phyloP scores from a whole-genome alignment of 306 rosid genomes.

The Canavalia ensiformis region DNA sequence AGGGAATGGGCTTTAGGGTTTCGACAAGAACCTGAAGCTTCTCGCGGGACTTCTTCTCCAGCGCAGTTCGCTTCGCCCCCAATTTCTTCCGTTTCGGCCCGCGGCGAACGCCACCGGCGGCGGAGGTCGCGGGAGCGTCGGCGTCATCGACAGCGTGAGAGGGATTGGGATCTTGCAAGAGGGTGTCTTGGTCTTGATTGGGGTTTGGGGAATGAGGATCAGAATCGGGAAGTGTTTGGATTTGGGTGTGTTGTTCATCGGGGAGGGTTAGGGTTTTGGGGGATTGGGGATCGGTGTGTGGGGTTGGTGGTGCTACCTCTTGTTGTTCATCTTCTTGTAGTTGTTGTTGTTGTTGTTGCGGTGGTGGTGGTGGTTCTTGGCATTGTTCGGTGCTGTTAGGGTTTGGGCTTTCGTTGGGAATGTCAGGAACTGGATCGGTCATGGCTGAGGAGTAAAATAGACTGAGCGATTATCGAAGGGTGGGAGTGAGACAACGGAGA shows the following conservation, averaged over 20 bases:
- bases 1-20: constrained; percentile 77
- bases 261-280: too few species aligned
- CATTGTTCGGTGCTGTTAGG: too few species aligned
- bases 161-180: constrained; percentile 34
- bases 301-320: too few species aligned
- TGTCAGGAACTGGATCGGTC: too few species aligned
- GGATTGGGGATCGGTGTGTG: too few species aligned
- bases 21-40: constrained; percentile 61
- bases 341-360: too few species aligned
- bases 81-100: constrained; percentile 53
- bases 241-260: not conserved
- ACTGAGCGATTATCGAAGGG: too few species aligned
- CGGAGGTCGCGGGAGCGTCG: constrained; percentile 31
- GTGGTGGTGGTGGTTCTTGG: too few species aligned
- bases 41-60: constrained; percentile 56
- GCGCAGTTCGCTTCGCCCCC: constrained; percentile 47
- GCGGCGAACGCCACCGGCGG: constrained; percentile 52
- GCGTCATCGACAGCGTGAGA: constrained; percentile 43
- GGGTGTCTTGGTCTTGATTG: constrained; percentile 28
- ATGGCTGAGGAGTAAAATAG: too few species aligned
- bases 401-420: too few species aligned
- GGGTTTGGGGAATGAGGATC: constrained; percentile 32
- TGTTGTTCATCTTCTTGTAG: too few species aligned
- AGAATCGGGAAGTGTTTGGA: not conserved
- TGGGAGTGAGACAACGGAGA: too few species aligned